phyloP scores from a whole-genome alignment of 768 basidiomycete species.

The Mycena amicta region DNA sequence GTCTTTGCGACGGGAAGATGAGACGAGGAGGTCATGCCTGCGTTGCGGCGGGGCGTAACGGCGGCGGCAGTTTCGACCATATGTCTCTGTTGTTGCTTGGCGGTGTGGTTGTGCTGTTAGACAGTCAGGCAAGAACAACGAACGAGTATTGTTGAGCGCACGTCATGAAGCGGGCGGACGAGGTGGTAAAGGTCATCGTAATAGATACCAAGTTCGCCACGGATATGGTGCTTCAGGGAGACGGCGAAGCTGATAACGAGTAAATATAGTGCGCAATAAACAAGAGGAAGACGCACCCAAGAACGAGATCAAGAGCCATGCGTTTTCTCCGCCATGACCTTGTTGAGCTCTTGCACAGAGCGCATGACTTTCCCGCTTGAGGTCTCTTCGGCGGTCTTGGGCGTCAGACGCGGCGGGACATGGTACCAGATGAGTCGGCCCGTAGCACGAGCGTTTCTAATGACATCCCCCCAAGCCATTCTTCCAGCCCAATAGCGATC shows the following conservation, averaged over 20 bases:
- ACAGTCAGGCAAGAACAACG: neutral
- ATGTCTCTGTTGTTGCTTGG: slow-evolving; percentile 23
- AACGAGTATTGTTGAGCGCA: slow-evolving; percentile 28
- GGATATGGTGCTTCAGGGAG: slow-evolving; percentile 63
- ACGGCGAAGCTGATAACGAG: slow-evolving; percentile 46
- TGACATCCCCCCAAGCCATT: slow-evolving; percentile 58
- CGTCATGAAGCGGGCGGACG: slow-evolving; percentile 58
- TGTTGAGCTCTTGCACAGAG: slow-evolving; percentile 44
- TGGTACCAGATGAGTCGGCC: slow-evolving; percentile 65
- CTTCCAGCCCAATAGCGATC: slow-evolving; percentile 67
- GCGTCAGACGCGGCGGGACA: slow-evolving; percentile 50
- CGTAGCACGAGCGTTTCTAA: slow-evolving; percentile 50
- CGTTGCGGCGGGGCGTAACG: slow-evolving; percentile 28
- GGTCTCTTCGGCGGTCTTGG: slow-evolving; percentile 42
- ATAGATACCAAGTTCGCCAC: slow-evolving; percentile 62
- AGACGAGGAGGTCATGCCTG: slow-evolving; percentile 31
- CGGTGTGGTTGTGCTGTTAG: slow-evolving; percentile 37
- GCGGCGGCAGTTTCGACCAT: slow-evolving; percentile 22
- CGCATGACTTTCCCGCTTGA: slow-evolving; percentile 32
- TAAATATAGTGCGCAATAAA: neutral
- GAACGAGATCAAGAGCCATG: slow-evolving; percentile 58
- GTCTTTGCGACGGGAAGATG: slow-evolving; percentile 19
- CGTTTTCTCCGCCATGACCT: slow-evolving; percentile 65
- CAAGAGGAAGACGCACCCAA: slow-evolving; percentile 44
- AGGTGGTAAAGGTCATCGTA: slow-evolving; percentile 65